Base-by-base conservation (phyloP, 2,329 filamentous ascomycete genomes). In the Arachnopeziza araneosa region DNA sequence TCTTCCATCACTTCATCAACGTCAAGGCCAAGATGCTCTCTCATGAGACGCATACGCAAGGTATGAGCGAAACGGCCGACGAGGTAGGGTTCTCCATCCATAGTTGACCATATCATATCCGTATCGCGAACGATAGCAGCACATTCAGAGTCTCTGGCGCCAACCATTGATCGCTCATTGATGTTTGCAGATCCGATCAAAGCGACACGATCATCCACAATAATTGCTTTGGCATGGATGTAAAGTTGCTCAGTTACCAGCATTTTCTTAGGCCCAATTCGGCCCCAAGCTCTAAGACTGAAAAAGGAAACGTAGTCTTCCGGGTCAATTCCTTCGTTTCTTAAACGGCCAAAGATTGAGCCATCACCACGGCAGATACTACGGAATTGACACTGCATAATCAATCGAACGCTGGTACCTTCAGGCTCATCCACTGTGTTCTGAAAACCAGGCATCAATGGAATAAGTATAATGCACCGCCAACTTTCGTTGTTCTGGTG, bases 171-270 rank as follows among this genome's bases (percentile, higher is more conserved):
- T 52, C 95, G 87, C 75, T 99, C 95, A 69, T 99, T 99, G 79
- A 99, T 98, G 72, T 99, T 99, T 57, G 95, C 95, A 52, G 93
- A 98, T 21, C 95, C 95, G 68, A 99, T 99, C 63, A 99, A 86
- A 22, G 89, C 93, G 60, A 95, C 85, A 36, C 93, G 86, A 70
- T 99, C 95, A 73, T 99, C 95, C 4, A 96, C 93, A 59, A 99
- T 83, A 80, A 98, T 98, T 66, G 89, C 89, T 76, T 99, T 99
- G 63, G 95, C 95, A 70, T 99, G 95, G 60, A 99, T 98, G 72
- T 99, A 99, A 12, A 99, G 83, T 75, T 98, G 95, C 73, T 99
- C 95, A 0, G 95, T 98, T 2, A 95, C 91, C 48, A 98, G 78
- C 60, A 86, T 84, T 66, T 95, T 90, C 64, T 88, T 88, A 32